These are phyloP conservation scores for Bryoglossum gracile DNA, from an alignment of 495 filamentous ascomycete species.

Conservation along the genomic window DNA sequence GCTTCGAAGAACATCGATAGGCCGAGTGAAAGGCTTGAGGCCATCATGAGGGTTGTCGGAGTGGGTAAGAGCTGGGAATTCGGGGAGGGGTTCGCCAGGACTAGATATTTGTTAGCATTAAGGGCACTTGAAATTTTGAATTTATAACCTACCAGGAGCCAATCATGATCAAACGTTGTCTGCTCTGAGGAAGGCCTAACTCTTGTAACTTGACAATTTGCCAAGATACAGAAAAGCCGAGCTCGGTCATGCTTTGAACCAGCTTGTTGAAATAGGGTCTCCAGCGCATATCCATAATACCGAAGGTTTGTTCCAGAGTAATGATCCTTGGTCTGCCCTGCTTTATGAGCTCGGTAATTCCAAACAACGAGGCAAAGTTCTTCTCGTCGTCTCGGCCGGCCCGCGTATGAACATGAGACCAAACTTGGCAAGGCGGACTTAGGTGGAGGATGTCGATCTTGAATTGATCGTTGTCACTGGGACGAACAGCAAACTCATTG, in stretches of 20 bases:
- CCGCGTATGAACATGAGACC: slow-evolving; percentile 65
- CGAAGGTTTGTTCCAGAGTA: slow-evolving; percentile 80
- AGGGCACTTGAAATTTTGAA: neutral
- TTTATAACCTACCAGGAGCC: slow-evolving; percentile 56
- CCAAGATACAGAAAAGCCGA: slow-evolving; percentile 61
- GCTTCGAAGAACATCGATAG: slow-evolving; percentile 31
- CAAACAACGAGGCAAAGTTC: slow-evolving; percentile 65
- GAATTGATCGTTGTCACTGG: slow-evolving; percentile 14
- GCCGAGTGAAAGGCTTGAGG: slow-evolving; percentile 33
- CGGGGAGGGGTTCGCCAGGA: slow-evolving; percentile 66
- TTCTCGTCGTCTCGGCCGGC: slow-evolving; percentile 57
- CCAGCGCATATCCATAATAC: slow-evolving; percentile 33
- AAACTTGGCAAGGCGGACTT: slow-evolving; percentile 78
- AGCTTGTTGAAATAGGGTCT: slow-evolving; percentile 49
- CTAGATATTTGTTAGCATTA: slow-evolving; percentile 30
- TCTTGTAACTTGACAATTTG: slow-evolving; percentile 30
- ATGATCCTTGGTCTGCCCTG: slow-evolving; percentile 58
- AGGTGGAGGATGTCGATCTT: slow-evolving; percentile 66
- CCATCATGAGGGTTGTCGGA: slow-evolving; percentile 26
- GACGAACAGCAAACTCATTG: slow-evolving; percentile 34
- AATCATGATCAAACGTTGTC: slow-evolving; percentile 65
- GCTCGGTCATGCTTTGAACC: slow-evolving; percentile 52
- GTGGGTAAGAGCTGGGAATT: slow-evolving; percentile 63
- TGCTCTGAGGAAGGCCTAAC: slow-evolving; percentile 52
- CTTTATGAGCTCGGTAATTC: slow-evolving; percentile 50